Base-by-base conservation (phyloP, 495 filamentous ascomycete genomes). In the Acidiella bohemica region DNA sequence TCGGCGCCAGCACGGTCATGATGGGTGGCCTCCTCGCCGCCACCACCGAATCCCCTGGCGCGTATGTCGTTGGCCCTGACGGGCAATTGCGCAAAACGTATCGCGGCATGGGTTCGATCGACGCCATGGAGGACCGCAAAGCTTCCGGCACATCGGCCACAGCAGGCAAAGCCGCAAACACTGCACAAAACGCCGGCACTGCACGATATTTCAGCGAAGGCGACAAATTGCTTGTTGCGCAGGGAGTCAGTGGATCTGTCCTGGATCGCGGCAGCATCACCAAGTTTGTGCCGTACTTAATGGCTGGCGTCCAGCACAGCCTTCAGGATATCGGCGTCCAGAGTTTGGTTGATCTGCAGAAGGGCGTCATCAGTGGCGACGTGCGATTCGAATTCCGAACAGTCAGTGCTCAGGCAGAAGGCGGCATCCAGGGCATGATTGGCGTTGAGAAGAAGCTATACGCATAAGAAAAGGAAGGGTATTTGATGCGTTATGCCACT, bases 381-480 rank as follows among this genome's bases (percentile, higher is more conserved):
- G 80, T 95, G 30, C 72, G 92, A 47, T 96, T 99, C 52, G 92
- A 99, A 70, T 65, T 95, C 59, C 67, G 90, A 49, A 94, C 84
- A 36, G 81, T 84, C 40, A 94, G 86, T 64, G 90, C 92, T 32
- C 81, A 87, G 72, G 70, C 88, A 37, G 90, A 97, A 71, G 90
- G 90, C 47, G 84, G 84, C 55, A 86, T 99, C 50, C 88, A 96
- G 57, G 78, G 78, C 53, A 80, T 99, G 71, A 84, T 96, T 65
- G 90, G 80, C 60, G 96, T 90, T 60, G 93, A 94, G 67, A 99
- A 96, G 79, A 99, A 95, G 69, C 78, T 99, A 46, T 97, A 94
- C 62, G 24, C 34, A n/a, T 45, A 34, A 18, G 39, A n/a, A n/a
- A n/a, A n/a, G n/a, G n/a, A n/a, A n/a, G n/a, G n/a, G n/a, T n/a